Percentiles rank a stretch among this genome's conserved stretches.
phyloP scores from a whole-genome alignment of 2,329 filamentous ascomycete genomes.

The Sporothrix variecibatus region DNA sequence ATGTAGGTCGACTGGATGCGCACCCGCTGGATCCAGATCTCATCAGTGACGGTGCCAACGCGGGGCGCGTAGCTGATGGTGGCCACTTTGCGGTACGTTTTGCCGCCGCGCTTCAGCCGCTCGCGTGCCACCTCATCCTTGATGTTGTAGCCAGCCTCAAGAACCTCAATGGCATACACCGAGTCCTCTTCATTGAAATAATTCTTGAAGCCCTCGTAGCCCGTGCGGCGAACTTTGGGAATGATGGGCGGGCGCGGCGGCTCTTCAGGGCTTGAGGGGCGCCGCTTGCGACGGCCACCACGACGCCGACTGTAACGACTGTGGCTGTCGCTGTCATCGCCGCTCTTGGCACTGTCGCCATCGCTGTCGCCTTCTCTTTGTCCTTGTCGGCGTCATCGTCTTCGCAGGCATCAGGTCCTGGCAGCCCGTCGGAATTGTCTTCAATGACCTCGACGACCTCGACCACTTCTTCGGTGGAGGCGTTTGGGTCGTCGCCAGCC shows the following conservation, averaged over 20 bases:
- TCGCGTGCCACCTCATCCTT: slow-evolving; percentile 32
- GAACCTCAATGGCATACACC: slow-evolving; percentile 45
- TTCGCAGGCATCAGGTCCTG: neutral
- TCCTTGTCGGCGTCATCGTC: neutral
- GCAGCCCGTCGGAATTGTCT: neutral
- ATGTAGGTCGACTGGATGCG: slow-evolving; percentile 47
- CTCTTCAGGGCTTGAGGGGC: neutral
- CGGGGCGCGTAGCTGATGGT: neutral
- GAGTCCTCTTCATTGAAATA: slow-evolving; percentile 37
- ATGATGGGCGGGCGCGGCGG: slow-evolving; percentile 38
- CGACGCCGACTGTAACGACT: neutral
- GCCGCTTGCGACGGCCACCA: neutral
- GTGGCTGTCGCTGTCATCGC: neutral
- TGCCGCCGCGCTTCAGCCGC: neutral
- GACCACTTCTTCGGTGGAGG: neutral
- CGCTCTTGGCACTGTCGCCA: neutral
- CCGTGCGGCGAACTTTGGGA: slow-evolving; percentile 39
- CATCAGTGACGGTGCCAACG: neutral
- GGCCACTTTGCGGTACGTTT: neutral
- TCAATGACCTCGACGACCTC: neutral
- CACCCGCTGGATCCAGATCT: slow-evolving; percentile 39
- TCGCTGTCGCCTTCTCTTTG: neutral
- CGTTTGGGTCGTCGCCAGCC: neutral
- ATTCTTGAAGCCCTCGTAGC: slow-evolving; percentile 50
- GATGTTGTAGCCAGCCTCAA: slow-evolving; percentile 29